Evolutionary conservation across 1,284 basidiomycete species (phyloP), one percentile per base, ranked within the genome.

Genomic region (Mycena sp.): DNA sequence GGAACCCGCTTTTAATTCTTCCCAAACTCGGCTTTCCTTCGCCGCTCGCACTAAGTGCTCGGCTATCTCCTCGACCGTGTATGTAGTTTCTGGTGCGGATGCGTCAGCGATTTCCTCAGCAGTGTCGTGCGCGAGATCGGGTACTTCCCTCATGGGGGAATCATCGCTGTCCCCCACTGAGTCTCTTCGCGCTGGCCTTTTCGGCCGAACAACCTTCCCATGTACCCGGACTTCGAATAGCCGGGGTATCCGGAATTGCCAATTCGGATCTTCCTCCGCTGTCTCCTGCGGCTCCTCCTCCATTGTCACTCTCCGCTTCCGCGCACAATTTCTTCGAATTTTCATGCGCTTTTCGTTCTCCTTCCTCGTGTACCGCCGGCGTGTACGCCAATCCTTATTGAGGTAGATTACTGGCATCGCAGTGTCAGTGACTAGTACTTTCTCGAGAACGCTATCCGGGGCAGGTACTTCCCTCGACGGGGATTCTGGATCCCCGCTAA

Each of bases 111-210:
- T n/a, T 1, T 32, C 37, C 17, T 49, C 29, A 7, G 1, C 19
- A 0, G 37, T 1, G 4, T 30, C 28, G 12, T n/a, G 14, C 1
- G 19, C 28, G 14, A 12, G 48, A 19, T n/a, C n/a, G n/a, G 37
- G 38, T 58, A 58, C 57, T 50, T 16, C 57, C 57, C 57, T 58
- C 29, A 25, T 1, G 57, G 57, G 57, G 57, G 57, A 51, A 21
- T 58, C 9, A 0, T 2, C 48, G 9, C 38, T 16, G 19, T 44
- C 57, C 57, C 57, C 57, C 48, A 43, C 38, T 58, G 40, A 58
- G 57, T 51, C 2, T 58, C 6, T 29, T 44, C 48, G 57, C 57
- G 38, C 38, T 43, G 48, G 48, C 57, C 57, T 2, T 44, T 58
- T 58, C 9, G 57, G 48, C 48, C 40, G 37, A 35, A 58, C 30